Evolutionary conservation across 495 filamentous ascomycete species (phyloP), one percentile per base, ranked within the genome.

Genomic region (Hypomontagnella submonticulosa): DNA sequence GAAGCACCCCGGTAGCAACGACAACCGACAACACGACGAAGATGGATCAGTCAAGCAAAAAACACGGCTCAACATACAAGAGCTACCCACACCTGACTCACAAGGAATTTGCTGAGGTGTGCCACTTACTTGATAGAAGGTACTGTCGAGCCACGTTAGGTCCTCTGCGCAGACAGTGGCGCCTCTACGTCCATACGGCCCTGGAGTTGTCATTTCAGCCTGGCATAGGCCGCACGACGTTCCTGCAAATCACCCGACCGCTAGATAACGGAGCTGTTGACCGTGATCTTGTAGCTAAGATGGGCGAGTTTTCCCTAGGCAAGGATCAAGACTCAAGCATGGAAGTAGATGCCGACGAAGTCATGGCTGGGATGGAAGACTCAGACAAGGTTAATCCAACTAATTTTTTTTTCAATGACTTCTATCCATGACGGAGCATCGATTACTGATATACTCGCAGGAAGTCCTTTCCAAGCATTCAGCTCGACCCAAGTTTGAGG

Each of bases 21-120:
- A 44, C 34, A 15, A 38, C 15, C 5, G 16, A 3, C n/a, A 43
- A 9, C 2, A 44, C 30, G 9, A 38, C 33, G 11, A 38, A 59
- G 1, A 63, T 69, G 66, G 44, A 54, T 34, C 2, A 3, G 11
- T 43, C 59, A 27, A 6, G 23, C 9, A 51, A 54, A 13, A 15
- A 12, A 32, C 58, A 68, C 41, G 63, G 70, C 41, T 58, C 68
- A 36, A 63, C 36, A 36, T 73, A 78, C 60, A 16, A 68, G 38
- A 73, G 69, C 37, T 86, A 82, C 66, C 88, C 88, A n/a, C 85
- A 84, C 50, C 79, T 90, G 11, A 82, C 78, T 16, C 63, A 71
- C 15, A 79, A 81, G 27, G 87, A 90, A 67, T 91, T 91, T 59
- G 73, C 83, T 33, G 72, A 80, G 69, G 85, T 80, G 49, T 90